Conservation (phyloP, 768 basidiomycete genomes). For the Rhizopogon vesiculosus region DNA sequence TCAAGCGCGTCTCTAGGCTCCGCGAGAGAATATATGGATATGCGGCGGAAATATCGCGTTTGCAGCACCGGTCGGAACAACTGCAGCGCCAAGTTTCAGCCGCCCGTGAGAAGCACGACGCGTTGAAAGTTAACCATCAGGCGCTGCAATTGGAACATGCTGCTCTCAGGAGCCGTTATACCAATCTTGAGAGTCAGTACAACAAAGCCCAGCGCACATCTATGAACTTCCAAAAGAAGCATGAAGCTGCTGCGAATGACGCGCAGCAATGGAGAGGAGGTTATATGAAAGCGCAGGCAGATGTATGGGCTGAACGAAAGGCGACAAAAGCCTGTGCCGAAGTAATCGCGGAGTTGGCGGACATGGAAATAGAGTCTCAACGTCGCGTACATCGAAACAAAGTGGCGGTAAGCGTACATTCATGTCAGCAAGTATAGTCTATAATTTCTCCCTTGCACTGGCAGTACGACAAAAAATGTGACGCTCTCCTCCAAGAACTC, state of each 20-base stretch:
- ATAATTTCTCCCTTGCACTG: not conserved
- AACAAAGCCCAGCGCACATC: not conserved
- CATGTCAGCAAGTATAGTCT: not conserved
- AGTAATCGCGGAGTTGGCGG: not conserved
- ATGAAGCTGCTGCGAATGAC: not conserved
- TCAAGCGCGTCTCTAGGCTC: not conserved
- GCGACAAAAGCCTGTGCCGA: not conserved
- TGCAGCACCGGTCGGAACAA: not conserved
- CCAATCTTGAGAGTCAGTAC: not conserved
- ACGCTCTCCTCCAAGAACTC: conserved; percentile 12
- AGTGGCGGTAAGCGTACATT: conserved; percentile 13
- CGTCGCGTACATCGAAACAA: conserved; percentile 14
- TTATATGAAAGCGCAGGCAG: not conserved
- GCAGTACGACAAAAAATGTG: conserved; percentile 22
- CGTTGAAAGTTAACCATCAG: conserved; percentile 1
- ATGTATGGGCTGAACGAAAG: not conserved
- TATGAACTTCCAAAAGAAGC: not conserved
- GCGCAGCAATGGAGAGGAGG: not conserved
- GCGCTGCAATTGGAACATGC: conserved; percentile 12
- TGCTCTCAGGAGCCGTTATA: not conserved
- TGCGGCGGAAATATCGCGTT: not conserved
- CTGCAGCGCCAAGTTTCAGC: not conserved
- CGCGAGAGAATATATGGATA: conserved; percentile 1
- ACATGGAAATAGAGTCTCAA: conserved; percentile 20
- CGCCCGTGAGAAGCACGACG: not conserved